These are phyloP conservation scores for Hypocreales sp. DNA, from an alignment of 2,329 filamentous ascomycete species.

Conservation along the genomic window DNA sequence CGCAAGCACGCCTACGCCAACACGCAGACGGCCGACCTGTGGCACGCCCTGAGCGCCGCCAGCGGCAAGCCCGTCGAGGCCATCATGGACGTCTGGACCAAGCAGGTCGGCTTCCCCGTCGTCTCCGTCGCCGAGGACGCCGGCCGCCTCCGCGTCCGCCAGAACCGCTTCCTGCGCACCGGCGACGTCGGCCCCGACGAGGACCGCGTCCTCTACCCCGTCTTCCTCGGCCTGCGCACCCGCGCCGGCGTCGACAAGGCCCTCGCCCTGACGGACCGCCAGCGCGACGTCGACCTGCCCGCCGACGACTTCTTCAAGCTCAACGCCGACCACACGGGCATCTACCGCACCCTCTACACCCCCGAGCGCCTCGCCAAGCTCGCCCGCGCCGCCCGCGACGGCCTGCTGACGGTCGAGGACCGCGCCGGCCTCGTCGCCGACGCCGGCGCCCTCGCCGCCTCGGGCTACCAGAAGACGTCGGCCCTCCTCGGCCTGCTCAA, in stretches of 20 bases:
- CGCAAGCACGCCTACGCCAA: conserved; percentile 79
- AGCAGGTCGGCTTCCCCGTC: conserved; percentile 87
- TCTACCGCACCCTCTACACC: conserved; percentile 86
- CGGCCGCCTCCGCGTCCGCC: conserved; percentile 66
- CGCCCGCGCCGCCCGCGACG: conserved; percentile 76
- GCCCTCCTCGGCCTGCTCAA: conserved; percentile 72
- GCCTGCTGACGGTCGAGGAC: conserved; percentile 80
- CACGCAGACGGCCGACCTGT: conserved; percentile 82
- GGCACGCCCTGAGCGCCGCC: conserved; percentile 73
- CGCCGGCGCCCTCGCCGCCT: conserved; percentile 73
- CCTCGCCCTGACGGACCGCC: conserved; percentile 46
- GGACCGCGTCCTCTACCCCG: conserved; percentile 73
- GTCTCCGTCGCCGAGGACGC: conserved; percentile 76
- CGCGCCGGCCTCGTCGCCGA: conserved; percentile 79
- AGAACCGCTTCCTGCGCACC: conserved; percentile 79
- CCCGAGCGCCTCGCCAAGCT: conserved; percentile 70
- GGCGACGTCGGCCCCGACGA: conserved; percentile 86
- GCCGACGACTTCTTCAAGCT: conserved; percentile 82
- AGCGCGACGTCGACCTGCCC: conserved; percentile 47
- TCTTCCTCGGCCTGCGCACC: conserved; percentile 74
- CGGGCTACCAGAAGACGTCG: conserved; percentile 69
- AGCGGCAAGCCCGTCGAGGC: conserved; percentile 74
- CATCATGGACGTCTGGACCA: conserved; percentile 92
- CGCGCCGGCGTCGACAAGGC: conserved; percentile 65
- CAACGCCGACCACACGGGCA: conserved; percentile 78